Evolutionary conservation across 768 basidiomycete species (phyloP), one percentile per base, ranked within the genome.

Genomic region (Lentinula boryana): DNA sequence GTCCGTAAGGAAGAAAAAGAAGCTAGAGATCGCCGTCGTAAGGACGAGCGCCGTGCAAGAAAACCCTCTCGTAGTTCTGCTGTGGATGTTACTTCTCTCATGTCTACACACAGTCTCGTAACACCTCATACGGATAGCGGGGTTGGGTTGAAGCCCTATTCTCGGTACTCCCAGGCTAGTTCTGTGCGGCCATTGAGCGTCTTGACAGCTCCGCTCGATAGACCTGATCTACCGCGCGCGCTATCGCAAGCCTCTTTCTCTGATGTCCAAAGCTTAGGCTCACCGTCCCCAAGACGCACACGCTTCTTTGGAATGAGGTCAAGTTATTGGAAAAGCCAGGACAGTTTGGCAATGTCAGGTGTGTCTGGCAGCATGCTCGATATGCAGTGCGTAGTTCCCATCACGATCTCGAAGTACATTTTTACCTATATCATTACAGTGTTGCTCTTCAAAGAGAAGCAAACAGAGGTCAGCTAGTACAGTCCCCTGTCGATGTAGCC

Each of bases 341-440:
- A 91, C 61, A 93, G 91, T 70, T 74, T 94, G 41, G 88, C 90
- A 1, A 80, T 83, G n/a, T 90, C 91, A 32, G 89, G 88, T 7
- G 80, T 88, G 69, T 88, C 88, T 3, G 92, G 92, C 57, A 94
- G 92, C 67, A 92, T 94, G 90, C 75, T 93, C 64, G 89, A 93
- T 70, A 93, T 94, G 92, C 92, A 94, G 91, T 93, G 75, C 64
- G 90, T 86, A 16, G 48, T 55, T 59, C 41, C 50, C 27, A 33
- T 48, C 23, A 15, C 35, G 18, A 10, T 43, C 15, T 12, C 16
- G 8, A 48, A 55, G 27, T 27, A 27, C 27, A 27, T 3, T 27
- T 27, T 27, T 27, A 27, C 27, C 27, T 27, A 27, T 4, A 27
- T 63, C 63, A n/a, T 55, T 52, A 9, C 65, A 93, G 91, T 68